These are phyloP conservation scores for Cylindrodendrum hubeiense DNA, from an alignment of 2,329 filamentous ascomycete genomes.

Conservation along the genomic window DNA sequence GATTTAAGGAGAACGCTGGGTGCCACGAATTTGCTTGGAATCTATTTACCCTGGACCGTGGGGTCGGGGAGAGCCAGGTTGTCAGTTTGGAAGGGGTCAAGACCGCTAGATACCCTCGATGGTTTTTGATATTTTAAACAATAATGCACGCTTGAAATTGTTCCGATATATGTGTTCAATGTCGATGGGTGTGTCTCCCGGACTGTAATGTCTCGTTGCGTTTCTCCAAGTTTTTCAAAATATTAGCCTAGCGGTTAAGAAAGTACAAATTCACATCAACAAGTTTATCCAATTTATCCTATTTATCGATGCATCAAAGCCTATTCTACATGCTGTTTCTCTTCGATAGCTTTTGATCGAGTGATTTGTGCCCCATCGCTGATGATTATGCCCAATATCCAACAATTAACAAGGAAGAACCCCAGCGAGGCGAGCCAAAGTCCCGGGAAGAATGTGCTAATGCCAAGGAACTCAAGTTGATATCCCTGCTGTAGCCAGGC, in stretches of 20 bases:
- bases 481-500: conserved; percentile 83
- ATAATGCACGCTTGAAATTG: conserved; percentile 29
- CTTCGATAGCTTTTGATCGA: conserved; percentile 4
- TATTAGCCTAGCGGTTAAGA: too few relatives aligned
- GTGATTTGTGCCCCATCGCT: conserved; percentile 63
- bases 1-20: conserved; percentile 25
- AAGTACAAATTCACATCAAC: too few relatives aligned
- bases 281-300: too few relatives aligned
- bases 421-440: conserved; percentile 80
- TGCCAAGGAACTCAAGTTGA: conserved; percentile 82
- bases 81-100: conserved; percentile 19
- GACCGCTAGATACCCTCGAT: conserved; percentile 41
- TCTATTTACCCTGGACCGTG: conserved; percentile 29
- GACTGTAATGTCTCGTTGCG: too few relatives aligned
- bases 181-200: too few relatives aligned
- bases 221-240: too few relatives aligned
- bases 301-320: neutral
- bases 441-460: conserved; percentile 86
- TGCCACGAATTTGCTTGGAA: conserved; percentile 34
- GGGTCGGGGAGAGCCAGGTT: conserved; percentile 20
- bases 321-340: conserved; percentile 42
- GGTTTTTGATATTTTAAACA: conserved; percentile 29
- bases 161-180: neutral
- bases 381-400: conserved; percentile 87
- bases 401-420: conserved; percentile 90